Evolutionary conservation across 2,329 filamentous ascomycete species (phyloP).

Genomic region (Endoconidiophora laricicola): DNA sequence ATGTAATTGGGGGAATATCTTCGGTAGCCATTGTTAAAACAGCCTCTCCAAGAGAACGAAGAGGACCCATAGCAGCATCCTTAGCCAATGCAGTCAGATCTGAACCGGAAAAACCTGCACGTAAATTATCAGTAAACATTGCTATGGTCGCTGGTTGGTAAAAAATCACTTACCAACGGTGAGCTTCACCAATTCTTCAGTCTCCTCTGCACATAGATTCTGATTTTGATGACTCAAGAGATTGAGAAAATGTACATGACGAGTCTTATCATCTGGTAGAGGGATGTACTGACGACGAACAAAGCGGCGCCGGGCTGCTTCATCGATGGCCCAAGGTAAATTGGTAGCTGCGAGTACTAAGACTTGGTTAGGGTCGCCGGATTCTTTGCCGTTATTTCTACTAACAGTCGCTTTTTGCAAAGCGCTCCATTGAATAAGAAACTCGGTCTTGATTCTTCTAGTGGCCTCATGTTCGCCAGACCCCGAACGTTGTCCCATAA

Average conservation of each 20-base stretch:
- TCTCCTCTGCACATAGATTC: slow-evolving; percentile 52
- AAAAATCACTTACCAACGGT: slow-evolving; percentile 54
- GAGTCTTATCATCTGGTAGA: slow-evolving; percentile 68
- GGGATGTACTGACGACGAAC: slow-evolving; percentile 93
- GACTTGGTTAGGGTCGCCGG: slow-evolving; percentile 70
- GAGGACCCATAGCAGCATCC: slow-evolving; percentile 91
- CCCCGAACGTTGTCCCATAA: slow-evolving; percentile 69
- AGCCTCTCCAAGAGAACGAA: slow-evolving; percentile 78
- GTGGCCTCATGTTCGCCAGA: slow-evolving; percentile 86
- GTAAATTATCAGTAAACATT: slow-evolving; percentile 2
- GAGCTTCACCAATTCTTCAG: slow-evolving; percentile 54
- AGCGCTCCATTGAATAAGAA: slow-evolving; percentile 94
- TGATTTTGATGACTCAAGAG: slow-evolving; percentile 81
- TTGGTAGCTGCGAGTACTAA: slow-evolving; percentile 92
- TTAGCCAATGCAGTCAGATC: slow-evolving; percentile 95
- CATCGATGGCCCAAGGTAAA: slow-evolving; percentile 92
- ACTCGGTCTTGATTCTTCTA: slow-evolving; percentile 89
- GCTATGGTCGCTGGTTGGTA: slow-evolving; percentile 9
- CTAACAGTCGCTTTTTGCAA: slow-evolving; percentile 83
- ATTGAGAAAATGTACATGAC: slow-evolving; percentile 61
- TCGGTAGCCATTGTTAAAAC: slow-evolving; percentile 86
- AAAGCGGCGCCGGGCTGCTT: slow-evolving; percentile 79
- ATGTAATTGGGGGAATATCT: slow-evolving; percentile 72
- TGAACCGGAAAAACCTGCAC: slow-evolving; percentile 80
- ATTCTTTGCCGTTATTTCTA: slow-evolving; percentile 32